Base-by-base conservation (phyloP, 768 basidiomycete species). In the Scleroderma citrinum region DNA sequence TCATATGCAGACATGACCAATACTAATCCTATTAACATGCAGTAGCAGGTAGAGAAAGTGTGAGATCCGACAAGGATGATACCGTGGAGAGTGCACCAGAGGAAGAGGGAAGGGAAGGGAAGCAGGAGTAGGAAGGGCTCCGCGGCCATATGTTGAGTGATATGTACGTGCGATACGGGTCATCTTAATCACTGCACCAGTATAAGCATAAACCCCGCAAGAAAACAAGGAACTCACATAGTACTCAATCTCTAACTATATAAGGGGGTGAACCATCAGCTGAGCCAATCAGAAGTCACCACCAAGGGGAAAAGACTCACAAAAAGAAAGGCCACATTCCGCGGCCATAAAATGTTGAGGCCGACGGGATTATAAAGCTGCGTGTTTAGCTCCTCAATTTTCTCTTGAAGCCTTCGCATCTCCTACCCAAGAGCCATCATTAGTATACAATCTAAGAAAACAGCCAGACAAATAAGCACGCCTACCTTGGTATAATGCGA, bases 241-340 rank as follows among this genome's bases (percentile, higher is more conserved):
- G 70, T 92, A 93, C 60, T 97, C 94, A 50, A 97, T 89, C 72
- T 97, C 94, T 58, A 97, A 76, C 94, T 97, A 58, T 40, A 40
- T 26, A 10, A 7, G 34, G n/a, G n/a, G n/a, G n/a, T n/a, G n/a
- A n/a, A n/a, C n/a, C 24, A 12, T 41, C 24, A 48, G 44, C 24
- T 36, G 32, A 42, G 24, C 40, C 40, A 50, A 17, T 29, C 17
- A 44, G 44, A 44, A 45, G 20, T 2, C 26, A n/a, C 14, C 12
- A 32, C n/a, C n/a, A n/a, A n/a, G n/a, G n/a, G n/a, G n/a, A 44
- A 47, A 34, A 23, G 42, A 86, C 94, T 68, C 64, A 97, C 95
- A 69, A 87, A 99, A 57, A 97, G 74, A 65, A 94, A 93, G 0
- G 88, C 96, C 48, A 87, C 85, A 59, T 78, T 76, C 40, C 80